Conservation (phyloP, 441 rosid genomes). For the Kokia cookei region DNA sequence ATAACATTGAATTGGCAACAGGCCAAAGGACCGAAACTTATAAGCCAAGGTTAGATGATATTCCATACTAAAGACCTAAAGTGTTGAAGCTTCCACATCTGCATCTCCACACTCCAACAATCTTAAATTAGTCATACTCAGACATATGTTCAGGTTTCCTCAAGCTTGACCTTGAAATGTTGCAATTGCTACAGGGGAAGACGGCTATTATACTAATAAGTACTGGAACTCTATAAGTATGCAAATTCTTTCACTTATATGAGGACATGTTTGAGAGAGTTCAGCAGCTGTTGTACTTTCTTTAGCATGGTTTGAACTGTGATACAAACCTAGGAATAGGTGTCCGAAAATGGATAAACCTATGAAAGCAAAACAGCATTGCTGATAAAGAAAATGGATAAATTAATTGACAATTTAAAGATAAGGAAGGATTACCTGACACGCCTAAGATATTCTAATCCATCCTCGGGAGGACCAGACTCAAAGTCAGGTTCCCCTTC, state of each 20-base stretch:
- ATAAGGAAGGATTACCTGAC: constrained; percentile 50
- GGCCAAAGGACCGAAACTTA: background rate
- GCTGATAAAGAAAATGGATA: background rate
- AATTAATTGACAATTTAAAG: background rate
- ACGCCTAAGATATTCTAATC: constrained; percentile 76
- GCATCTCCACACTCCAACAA: background rate
- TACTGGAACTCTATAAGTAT: background rate
- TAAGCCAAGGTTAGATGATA: background rate
- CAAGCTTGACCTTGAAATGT: background rate
- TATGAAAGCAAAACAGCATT: background rate
- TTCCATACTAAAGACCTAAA: background rate
- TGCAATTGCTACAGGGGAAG: background rate
- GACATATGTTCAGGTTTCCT: background rate
- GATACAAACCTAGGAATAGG: background rate
- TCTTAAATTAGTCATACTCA: background rate
- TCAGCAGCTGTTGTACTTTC: background rate
- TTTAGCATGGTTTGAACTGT: background rate
- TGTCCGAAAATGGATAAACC: background rate
- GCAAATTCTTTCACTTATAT: background rate
- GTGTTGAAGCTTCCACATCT: background rate
- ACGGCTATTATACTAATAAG: background rate
- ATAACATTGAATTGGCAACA: background rate
- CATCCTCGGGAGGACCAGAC: constrained; percentile 91
- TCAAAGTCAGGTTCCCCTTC: constrained; percentile 88
- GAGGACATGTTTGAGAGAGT: background rate